phyloP scores from a whole-genome alignment of 164 flowering plant species.

The Liquidambar formosana region DNA sequence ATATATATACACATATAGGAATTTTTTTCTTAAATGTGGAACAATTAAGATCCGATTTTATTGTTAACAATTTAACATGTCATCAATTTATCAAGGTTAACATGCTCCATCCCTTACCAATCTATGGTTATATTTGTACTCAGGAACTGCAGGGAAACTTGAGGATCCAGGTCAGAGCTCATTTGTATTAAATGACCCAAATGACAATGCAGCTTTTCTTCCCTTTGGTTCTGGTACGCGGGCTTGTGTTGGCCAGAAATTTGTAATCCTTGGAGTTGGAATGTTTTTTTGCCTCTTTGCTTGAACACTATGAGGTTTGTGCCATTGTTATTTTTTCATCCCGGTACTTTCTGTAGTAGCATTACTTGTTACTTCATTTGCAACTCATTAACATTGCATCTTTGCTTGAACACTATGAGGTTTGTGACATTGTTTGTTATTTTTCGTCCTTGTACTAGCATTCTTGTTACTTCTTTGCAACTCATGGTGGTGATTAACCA shows the following conservation, averaged over 20 bases:
- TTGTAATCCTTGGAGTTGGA: constrained; percentile 50
- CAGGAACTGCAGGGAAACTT: constrained; percentile 20
- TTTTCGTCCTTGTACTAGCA: not conserved
- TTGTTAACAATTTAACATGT: not conserved
- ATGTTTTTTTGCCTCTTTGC: constrained; percentile 52
- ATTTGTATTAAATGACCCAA: constrained; percentile 40
- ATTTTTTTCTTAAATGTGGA: too few species aligned
- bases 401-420: constrained; percentile 61
- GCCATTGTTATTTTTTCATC: not conserved
- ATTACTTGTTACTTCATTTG: not conserved
- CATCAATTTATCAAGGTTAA: not conserved
- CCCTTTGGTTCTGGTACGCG: constrained; percentile 69
- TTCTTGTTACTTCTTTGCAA: not conserved
- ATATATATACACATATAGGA: too few species aligned
- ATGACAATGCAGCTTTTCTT: constrained; percentile 52
- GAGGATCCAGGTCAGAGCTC: constrained; percentile 16
- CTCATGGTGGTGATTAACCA: too few species aligned
- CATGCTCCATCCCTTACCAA: not conserved
- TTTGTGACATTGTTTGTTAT: constrained; percentile 16
- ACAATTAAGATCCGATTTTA: not conserved
- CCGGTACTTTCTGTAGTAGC: not conserved
- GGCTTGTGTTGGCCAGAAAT: constrained; percentile 61
- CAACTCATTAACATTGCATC: constrained; percentile 37
- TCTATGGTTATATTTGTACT: not conserved
- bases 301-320: constrained; percentile 60